Percentiles rank a stretch among this genome's conserved stretches.
phyloP scores from a whole-genome alignment of 2,329 filamentous ascomycete genomes.

The Fusarium sp. region DNA sequence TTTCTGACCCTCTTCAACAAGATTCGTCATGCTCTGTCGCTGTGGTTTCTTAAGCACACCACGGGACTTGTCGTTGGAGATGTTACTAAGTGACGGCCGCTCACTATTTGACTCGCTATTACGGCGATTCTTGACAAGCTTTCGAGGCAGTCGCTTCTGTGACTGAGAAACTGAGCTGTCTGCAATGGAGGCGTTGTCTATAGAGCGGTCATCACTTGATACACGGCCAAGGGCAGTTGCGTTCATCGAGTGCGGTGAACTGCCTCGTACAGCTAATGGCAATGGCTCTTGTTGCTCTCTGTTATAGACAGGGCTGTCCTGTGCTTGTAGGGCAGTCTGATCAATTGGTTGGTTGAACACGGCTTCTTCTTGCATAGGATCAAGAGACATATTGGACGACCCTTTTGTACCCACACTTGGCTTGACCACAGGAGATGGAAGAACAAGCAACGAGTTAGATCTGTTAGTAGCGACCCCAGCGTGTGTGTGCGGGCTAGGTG shows the following conservation, averaged over 20 bases:
- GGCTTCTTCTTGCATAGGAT: conserved; percentile 51
- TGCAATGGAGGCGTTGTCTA: conserved; percentile 47
- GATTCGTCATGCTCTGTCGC: conserved; percentile 46
- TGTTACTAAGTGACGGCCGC: conserved; percentile 35
- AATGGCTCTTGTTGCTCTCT: conserved; percentile 34
- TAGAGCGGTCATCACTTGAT: conserved; percentile 52
- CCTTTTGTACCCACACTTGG: conserved; percentile 6
- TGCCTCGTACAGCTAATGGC: conserved; percentile 42
- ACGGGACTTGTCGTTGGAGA: conserved; percentile 41
- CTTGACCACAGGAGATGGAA: conserved; percentile 16
- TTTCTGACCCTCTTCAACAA: conserved; percentile 44
- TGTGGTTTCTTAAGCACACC: conserved; percentile 56
- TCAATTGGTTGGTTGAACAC: conserved; percentile 52
- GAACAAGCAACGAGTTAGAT: conserved; percentile 19
- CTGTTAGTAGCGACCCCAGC: conserved; percentile 13
- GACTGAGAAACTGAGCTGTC: conserved; percentile 39
- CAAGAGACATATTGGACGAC: conserved; percentile 31
- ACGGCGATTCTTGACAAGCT: conserved; percentile 57
- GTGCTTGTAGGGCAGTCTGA: conserved; percentile 41
- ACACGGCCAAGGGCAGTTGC: conserved; percentile 45
- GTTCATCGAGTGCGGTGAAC: conserved; percentile 38
- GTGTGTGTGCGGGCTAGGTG: conserved; percentile 21
- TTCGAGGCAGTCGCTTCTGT: conserved; percentile 55
- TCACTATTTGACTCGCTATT: conserved; percentile 53
- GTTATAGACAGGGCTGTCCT: conserved; percentile 46